Base-by-base conservation (phyloP, 495 filamentous ascomycete genomes). In the Cercophora samala region DNA sequence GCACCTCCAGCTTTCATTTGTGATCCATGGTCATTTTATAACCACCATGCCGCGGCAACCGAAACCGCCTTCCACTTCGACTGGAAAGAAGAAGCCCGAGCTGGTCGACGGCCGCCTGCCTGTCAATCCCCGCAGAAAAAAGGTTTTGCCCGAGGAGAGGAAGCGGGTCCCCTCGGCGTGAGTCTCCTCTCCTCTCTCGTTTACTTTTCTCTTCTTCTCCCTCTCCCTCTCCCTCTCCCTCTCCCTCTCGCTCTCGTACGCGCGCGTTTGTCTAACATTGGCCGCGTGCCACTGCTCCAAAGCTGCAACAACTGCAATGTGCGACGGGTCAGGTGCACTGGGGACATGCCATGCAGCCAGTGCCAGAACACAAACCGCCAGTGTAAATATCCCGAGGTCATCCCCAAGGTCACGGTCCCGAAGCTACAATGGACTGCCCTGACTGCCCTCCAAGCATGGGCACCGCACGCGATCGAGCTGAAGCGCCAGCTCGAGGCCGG, bases 231-330 rank as follows among this genome's bases (percentile, higher is more conserved):
- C n/a, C n/a, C n/a, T n/a, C n/a, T n/a, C n/a, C n/a, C n/a, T n/a
- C n/a, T n/a, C n/a, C n/a, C n/a, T n/a, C n/a, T n/a, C n/a, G n/a
- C n/a, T n/a, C n/a, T n/a, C n/a, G n/a, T n/a, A n/a, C n/a, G n/a
- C n/a, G 9, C 23, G 18, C 21, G 17, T 65, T 37, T 54, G 25
- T 6, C 19, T 51, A 13, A 5, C 19, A 18, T 56, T 22, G 55
- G 8, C 17, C 26, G 4, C 26, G 26, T 29, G 26, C 26, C 3
- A 29, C 26, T 8, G 26, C 26, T 29, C 26, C 26, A 63, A 65
- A 81, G 79, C 21, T 82, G 79, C 72, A 81, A 82, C 66, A 71
- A 69, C 64, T 82, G 79, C 75, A 82, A 82, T 69, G 70, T 81
- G 23, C 74, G 76, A 18, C 78, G 79, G 60, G 77, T 79, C 68